These are phyloP conservation scores for Coemansia sp. DNA, from an alignment of 192 early-diverging fungal species.

Conservation along the genomic window DNA sequence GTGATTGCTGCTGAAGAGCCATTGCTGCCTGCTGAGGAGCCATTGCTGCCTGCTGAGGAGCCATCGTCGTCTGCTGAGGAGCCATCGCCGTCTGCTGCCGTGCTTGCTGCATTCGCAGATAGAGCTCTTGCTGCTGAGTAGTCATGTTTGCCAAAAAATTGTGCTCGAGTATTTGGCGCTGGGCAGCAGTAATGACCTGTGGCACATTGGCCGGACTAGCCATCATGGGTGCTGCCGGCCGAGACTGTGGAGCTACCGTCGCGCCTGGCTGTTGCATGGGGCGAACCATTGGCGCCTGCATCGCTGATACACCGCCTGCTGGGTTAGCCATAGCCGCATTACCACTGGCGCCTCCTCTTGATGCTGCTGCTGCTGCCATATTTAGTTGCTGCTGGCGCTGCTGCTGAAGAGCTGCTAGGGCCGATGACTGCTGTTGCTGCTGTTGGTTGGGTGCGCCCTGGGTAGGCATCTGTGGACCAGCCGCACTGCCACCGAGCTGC, in stretches of 20 bases:
- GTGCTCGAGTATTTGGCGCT: conserved; percentile 23
- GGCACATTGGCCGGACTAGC: conserved; percentile 25
- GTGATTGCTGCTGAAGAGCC: conserved; percentile 15
- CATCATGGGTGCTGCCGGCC: conserved; percentile 19
- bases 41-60: conserved; percentile 31
- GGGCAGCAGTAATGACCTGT: conserved; percentile 22
- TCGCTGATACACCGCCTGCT: background rate
- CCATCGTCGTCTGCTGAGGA: conserved; percentile 21
- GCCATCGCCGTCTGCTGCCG: conserved; percentile 31
- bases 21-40: conserved; percentile 32
- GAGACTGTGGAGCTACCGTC: background rate
- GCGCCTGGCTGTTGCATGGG: conserved; percentile 1
- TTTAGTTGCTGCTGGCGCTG: conserved; percentile 7
- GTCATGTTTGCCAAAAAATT: conserved; percentile 22
- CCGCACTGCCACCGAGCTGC: background rate
- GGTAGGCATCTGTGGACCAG: conserved; percentile 9
- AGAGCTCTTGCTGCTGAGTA: conserved; percentile 34
- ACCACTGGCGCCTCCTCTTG: background rate
- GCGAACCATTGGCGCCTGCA: conserved; percentile 2
- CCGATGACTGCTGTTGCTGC: conserved; percentile 5
- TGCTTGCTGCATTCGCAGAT: conserved; percentile 18
- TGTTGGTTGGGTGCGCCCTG: conserved; percentile 2
- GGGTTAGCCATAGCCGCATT: background rate
- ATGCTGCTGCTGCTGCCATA: background rate
- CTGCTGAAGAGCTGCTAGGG: conserved; percentile 7